Percentiles rank a stretch among this genome's conserved stretches.
phyloP scores from a whole-genome alignment of 768 basidiomycete genomes.

The Rhodotorula paludigena region DNA sequence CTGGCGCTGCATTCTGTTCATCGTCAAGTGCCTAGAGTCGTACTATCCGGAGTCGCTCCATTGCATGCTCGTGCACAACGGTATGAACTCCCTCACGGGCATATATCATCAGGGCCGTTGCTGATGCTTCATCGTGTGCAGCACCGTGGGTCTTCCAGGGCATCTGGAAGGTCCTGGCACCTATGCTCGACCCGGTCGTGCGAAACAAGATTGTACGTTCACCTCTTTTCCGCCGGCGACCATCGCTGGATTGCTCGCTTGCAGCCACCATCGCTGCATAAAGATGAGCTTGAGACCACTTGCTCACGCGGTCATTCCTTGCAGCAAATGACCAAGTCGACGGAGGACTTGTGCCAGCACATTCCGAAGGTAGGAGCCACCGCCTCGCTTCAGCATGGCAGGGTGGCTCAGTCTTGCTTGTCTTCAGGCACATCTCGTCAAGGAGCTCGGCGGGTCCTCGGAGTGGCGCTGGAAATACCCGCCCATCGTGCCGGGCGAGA shows the following conservation, averaged over 20 bases:
- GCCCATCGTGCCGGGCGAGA: conserved; percentile 37
- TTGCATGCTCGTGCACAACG: conserved; percentile 36
- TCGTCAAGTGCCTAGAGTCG: conserved; percentile 36
- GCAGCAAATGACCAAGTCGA: conserved; percentile 33
- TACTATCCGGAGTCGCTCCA: conserved; percentile 41
- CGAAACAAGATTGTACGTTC: conserved; percentile 38
- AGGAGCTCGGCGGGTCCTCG: conserved; percentile 36
- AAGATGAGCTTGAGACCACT: no score
- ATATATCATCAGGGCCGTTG: not conserved
- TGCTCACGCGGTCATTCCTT: no score
- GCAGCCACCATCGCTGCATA: no score
- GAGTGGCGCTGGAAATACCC: conserved; percentile 40
- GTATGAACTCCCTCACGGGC: not conserved
- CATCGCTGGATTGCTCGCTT: no score
- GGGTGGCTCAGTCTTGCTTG: not conserved
- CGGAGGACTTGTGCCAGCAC: conserved; percentile 19
- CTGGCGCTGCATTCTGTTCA: conserved; percentile 32
- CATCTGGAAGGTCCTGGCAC: conserved; percentile 39
- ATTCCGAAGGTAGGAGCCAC: conserved; percentile 11
- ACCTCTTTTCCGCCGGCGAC: not conserved
- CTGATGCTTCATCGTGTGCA: not conserved
- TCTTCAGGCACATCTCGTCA: conserved; percentile 29
- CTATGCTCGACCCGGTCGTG: conserved; percentile 41
- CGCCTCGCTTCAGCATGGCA: not conserved
- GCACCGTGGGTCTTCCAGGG: conserved; percentile 40